Evolutionary conservation across 2,329 filamentous ascomycete genomes (phyloP).

Genomic region (Cercospora beticola): DNA sequence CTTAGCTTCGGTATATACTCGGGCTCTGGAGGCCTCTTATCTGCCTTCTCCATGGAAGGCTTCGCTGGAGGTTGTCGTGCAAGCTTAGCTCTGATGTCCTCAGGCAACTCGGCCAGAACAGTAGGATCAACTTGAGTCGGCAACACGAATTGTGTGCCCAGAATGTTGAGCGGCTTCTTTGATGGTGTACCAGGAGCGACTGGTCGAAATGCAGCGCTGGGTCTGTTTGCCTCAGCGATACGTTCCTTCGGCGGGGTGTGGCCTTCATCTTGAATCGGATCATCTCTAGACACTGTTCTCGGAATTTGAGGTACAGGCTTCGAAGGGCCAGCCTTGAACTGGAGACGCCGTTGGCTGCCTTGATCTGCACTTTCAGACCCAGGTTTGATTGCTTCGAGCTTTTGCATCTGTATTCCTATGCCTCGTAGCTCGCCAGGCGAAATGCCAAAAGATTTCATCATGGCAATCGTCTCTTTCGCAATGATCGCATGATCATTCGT

Average conservation of each 20-base stretch:
- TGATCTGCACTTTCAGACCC: constrained; percentile 55
- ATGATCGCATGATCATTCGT: constrained; percentile 73
- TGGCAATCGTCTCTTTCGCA: constrained; percentile 78
- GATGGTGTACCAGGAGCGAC: constrained; percentile 46
- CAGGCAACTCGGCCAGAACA: constrained; percentile 80
- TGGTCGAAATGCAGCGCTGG: constrained; percentile 40
- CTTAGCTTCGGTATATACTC: background rate
- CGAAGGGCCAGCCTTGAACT: constrained; percentile 61
- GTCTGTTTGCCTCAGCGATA: constrained; percentile 32
- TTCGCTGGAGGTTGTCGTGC: constrained; percentile 52
- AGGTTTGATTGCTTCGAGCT: constrained; percentile 74
- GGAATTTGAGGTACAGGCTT: constrained; percentile 33
- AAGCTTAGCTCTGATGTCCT: constrained; percentile 76
- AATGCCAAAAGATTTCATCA: constrained; percentile 78
- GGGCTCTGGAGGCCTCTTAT: background rate
- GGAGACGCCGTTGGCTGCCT: constrained; percentile 75
- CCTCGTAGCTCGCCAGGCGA: constrained; percentile 91
- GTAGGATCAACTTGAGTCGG: constrained; percentile 77
- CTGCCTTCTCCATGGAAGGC: background rate
- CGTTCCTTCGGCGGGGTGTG: constrained; percentile 39
- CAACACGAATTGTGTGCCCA: constrained; percentile 88
- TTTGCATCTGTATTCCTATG: constrained; percentile 89
- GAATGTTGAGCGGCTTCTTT: constrained; percentile 71
- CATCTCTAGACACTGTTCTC: constrained; percentile 27
- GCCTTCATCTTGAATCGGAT: constrained; percentile 50